Evolutionary conservation across 2,329 filamentous ascomycete genomes (phyloP).

Genomic region (Alternaria arbusti): DNA sequence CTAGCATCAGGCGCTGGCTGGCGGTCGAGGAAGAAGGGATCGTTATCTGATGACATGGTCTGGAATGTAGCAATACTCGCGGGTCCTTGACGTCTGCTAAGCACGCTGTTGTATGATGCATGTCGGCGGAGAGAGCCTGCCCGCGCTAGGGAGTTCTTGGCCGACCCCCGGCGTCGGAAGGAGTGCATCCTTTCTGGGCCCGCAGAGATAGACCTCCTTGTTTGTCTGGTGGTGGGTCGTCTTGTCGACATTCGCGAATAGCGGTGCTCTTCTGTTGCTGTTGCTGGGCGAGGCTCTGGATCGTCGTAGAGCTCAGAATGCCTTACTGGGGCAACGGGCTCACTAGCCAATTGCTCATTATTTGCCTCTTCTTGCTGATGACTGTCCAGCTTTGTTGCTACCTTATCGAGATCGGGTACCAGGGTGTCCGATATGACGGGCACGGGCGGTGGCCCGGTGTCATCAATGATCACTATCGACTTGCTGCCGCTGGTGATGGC

Average conservation of each 20-base stretch:
- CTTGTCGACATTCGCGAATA: conserved; percentile 26
- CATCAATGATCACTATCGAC: conserved; percentile 87
- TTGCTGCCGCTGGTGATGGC: conserved; percentile 81
- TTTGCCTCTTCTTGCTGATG: conserved; percentile 24
- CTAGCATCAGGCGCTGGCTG: conserved; percentile 28
- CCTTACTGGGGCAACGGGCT: conserved; percentile 11
- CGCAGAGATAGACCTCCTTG: conserved; percentile 39
- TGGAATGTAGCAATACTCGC: conserved; percentile 66
- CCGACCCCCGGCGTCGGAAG: conserved; percentile 43
- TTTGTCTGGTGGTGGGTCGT: conserved; percentile 22
- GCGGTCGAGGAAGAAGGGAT: conserved; percentile 49
- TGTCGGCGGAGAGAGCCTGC: conserved; percentile 58
- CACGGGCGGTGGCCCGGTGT: conserved; percentile 63
- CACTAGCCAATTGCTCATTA: conserved; percentile 22
- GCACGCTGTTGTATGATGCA: conserved; percentile 66
- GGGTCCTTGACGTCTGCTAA: conserved; percentile 58
- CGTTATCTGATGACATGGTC: conserved; percentile 51
- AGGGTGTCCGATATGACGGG: conserved; percentile 61
- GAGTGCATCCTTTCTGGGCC: conserved; percentile 42
- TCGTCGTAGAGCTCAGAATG: conserved; percentile 31
- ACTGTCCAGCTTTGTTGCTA: neutral
- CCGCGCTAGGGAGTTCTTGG: conserved; percentile 35
- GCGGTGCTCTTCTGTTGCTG: conserved; percentile 22
- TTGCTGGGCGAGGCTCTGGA: conserved; percentile 9
- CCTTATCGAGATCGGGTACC: conserved; percentile 20